phyloP scores from a whole-genome alignment of 2,329 filamentous ascomycete species.

The Verticillium tricorpus region DNA sequence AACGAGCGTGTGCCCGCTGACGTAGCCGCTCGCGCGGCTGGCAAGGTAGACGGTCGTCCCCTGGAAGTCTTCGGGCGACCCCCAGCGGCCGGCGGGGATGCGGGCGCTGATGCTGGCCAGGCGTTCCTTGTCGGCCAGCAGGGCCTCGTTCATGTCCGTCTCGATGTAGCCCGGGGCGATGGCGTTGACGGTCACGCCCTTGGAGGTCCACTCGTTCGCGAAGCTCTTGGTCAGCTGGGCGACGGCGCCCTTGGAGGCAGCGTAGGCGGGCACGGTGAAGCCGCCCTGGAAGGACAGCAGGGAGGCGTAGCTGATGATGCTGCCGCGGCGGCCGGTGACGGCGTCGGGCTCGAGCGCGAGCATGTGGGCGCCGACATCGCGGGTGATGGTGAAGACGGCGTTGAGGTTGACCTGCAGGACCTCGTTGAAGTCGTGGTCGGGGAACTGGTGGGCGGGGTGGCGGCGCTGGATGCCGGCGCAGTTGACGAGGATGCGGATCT shows the following conservation, averaged over 20 bases:
- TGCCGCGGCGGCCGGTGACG: slow-evolving; percentile 54
- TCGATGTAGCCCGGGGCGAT: slow-evolving; percentile 87
- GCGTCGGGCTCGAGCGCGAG: slow-evolving; percentile 48
- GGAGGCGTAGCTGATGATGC: slow-evolving; percentile 80
- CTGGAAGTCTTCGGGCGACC: slow-evolving; percentile 81
- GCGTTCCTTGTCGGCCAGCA: slow-evolving; percentile 68
- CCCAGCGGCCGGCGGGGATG: slow-evolving; percentile 84
- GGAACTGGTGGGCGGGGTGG: slow-evolving; percentile 71
- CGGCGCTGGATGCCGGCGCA: slow-evolving; percentile 82
- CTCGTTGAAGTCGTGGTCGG: slow-evolving; percentile 71
- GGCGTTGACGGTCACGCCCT: slow-evolving; percentile 79
- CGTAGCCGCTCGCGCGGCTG: slow-evolving; percentile 71
- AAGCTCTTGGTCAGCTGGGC: slow-evolving; percentile 81
- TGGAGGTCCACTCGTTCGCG: slow-evolving; percentile 79
- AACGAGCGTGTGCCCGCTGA: slow-evolving; percentile 75
- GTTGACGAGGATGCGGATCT: slow-evolving; percentile 76
- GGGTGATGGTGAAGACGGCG: slow-evolving; percentile 72
- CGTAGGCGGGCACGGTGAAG: slow-evolving; percentile 83
- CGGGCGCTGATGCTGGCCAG: slow-evolving; percentile 70
- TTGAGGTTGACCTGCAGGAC: slow-evolving; percentile 85
- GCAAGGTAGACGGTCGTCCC: slow-evolving; percentile 75
- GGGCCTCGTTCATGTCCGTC: slow-evolving; percentile 89
- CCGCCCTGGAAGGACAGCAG: slow-evolving; percentile 83
- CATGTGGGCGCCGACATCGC: slow-evolving; percentile 77
- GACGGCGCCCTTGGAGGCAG: slow-evolving; percentile 80